phyloP scores from a whole-genome alignment of 139 green algal genomes.

The Pleodorina starrii region DNA sequence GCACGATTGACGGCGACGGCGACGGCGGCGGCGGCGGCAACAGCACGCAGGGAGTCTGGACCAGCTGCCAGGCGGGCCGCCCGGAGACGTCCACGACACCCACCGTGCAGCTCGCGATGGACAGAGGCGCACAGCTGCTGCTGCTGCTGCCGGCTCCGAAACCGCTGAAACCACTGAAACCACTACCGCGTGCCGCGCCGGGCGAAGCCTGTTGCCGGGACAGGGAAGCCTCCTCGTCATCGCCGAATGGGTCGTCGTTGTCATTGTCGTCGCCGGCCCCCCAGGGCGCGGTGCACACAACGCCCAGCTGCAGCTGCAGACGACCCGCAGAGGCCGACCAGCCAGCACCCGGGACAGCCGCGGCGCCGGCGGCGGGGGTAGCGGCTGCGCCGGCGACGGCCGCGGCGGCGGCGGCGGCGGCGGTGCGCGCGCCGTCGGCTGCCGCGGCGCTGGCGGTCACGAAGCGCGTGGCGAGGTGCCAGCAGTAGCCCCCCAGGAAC shows the following conservation, averaged over 20 bases:
- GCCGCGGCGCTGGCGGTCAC: neutral
- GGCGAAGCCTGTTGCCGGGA: no score
- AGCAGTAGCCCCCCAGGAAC: constrained; percentile 27
- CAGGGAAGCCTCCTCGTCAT: no score
- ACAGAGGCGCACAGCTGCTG: neutral
- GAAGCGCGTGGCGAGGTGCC: constrained; percentile 36
- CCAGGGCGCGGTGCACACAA: constrained; percentile 16
- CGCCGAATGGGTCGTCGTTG: no score
- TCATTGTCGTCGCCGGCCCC: no score
- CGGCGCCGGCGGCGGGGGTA: neutral
- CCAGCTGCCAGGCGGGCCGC: neutral
- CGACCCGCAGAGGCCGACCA: neutral
- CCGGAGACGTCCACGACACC: neutral
- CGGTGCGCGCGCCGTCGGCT: no score
- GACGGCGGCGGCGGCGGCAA: no score
- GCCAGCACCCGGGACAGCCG: neutral
- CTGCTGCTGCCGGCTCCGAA: neutral
- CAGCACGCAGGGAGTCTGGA: neutral
- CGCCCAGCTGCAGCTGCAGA: constrained; percentile 27
- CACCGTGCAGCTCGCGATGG: neutral
- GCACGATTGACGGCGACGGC: no score
- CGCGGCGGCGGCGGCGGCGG: neutral
- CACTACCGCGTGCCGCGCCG: neutral
- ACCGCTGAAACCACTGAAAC: no score
- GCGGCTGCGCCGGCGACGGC: neutral